These are phyloP conservation scores for Fusarium solani-melongenae DNA, from an alignment of 2,329 filamentous ascomycete species.

Conservation along the genomic window DNA sequence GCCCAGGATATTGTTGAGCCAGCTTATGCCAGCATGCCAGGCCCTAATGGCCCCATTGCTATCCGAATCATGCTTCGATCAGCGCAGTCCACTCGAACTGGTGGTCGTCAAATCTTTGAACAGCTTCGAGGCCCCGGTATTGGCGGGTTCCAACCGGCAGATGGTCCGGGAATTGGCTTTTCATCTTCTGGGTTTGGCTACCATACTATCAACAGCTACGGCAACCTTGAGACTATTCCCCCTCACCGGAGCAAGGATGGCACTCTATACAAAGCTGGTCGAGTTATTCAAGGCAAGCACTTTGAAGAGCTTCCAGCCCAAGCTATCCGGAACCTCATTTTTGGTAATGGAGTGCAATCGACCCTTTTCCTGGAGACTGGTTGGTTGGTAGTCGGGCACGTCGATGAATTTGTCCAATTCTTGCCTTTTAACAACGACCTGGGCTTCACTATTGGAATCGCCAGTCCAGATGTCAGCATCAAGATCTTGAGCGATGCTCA, in stretches of 20 bases:
- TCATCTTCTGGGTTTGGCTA: neutral
- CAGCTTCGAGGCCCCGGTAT: slow-evolving; percentile 38
- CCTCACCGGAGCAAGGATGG: neutral
- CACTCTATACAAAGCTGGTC: neutral
- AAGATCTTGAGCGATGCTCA: neutral
- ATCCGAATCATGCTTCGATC: slow-evolving; percentile 47
- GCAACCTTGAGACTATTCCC: neutral
- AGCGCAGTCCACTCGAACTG: slow-evolving; percentile 39
- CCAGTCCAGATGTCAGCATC: neutral
- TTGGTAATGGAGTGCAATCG: neutral
- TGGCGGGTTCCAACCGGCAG: neutral
- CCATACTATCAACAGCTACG: neutral
- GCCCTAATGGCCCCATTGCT: slow-evolving; percentile 44
- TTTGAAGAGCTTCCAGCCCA: neutral
- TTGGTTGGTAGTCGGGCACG: neutral
- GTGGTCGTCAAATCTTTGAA: slow-evolving; percentile 45
- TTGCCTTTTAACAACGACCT: neutral
- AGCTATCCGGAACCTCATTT: neutral
- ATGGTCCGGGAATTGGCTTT: neutral
- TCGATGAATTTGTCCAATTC: neutral
- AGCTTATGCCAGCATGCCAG: slow-evolving; percentile 52
- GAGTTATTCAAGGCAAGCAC: neutral
- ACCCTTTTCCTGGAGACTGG: neutral
- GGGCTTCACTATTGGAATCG: neutral
- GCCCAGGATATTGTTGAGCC: slow-evolving; percentile 53